Conservation (phyloP, 495 filamentous ascomycete genomes). For the Friedmanniomyces simplex region DNA sequence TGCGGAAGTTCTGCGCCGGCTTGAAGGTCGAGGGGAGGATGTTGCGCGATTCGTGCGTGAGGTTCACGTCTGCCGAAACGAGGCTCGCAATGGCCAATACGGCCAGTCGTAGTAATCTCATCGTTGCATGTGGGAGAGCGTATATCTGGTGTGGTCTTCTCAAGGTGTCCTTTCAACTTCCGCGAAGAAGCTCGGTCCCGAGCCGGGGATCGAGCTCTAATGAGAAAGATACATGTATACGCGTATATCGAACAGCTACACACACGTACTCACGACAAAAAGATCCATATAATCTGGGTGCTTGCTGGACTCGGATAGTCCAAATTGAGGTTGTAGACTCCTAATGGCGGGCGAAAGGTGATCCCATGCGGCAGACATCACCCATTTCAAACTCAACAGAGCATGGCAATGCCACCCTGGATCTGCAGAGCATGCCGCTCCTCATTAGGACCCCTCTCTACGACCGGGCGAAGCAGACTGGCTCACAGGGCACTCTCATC, state of each 20-base stretch:
- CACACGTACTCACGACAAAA: too few species aligned
- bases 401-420: neutral
- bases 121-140: slow-evolving; percentile 7
- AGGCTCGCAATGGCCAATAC: slow-evolving; percentile 20
- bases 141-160: neutral
- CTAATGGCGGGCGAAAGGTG: too few species aligned
- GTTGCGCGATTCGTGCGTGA: slow-evolving; percentile 38
- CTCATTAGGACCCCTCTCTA: neutral
- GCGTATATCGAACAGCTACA: too few species aligned
- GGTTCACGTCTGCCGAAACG: slow-evolving; percentile 30
- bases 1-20: slow-evolving; percentile 82
- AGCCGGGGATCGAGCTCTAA: too few species aligned
- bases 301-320: too few species aligned
- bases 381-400: neutral
- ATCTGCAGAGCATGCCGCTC: neutral
- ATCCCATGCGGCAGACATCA: neutral
- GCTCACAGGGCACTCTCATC: slow-evolving; percentile 26
- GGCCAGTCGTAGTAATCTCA: slow-evolving; percentile 18
- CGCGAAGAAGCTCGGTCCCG: too few species aligned
- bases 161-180: slow-evolving; percentile 2
- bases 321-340: too few species aligned
- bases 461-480: neutral
- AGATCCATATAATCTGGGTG: too few species aligned
- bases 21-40: slow-evolving; percentile 63
- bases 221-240: too few species aligned